Conservation (phyloP, 768 basidiomycete species). For the Lepiota brunneoincarnata region DNA sequence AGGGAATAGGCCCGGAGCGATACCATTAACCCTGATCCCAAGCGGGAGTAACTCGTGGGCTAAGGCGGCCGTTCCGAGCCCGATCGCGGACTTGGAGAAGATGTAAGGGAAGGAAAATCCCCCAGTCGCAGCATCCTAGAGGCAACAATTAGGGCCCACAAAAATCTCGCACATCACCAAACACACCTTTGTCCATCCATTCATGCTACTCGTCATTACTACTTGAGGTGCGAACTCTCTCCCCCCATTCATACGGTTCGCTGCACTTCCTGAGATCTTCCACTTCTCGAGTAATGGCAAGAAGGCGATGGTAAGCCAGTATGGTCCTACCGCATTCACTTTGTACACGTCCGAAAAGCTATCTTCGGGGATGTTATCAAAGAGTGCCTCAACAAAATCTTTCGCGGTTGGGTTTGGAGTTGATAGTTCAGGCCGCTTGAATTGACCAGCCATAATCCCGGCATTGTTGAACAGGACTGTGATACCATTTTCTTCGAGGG, state of each 20-base stretch:
- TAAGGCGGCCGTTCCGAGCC: conserved; percentile 41
- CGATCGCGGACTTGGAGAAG: conserved; percentile 46
- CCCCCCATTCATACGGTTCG: conserved; percentile 18
- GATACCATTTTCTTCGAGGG: conserved; percentile 31
- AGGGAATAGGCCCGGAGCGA: conserved; percentile 40
- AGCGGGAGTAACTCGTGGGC: conserved; percentile 47
- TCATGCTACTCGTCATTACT: conserved; percentile 51
- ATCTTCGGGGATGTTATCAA: conserved; percentile 34
- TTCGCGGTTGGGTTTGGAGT: conserved; percentile 25
- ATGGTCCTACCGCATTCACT: conserved; percentile 44
- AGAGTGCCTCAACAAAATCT: conserved; percentile 35
- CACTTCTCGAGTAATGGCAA: conserved; percentile 49
- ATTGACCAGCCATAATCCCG: conserved; percentile 30
- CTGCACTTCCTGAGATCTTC: conserved; percentile 24
- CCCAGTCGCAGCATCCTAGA: conserved; percentile 37
- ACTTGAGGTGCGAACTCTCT: conserved; percentile 43
- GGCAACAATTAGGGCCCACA: not conserved
- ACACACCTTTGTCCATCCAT: conserved; percentile 49
- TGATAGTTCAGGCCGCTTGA: conserved; percentile 22
- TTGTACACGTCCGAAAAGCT: conserved; percentile 32
- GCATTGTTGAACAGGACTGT: conserved; percentile 51
- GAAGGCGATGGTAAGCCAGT: conserved; percentile 58
- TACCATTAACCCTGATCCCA: conserved; percentile 47
- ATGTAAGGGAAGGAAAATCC: conserved; percentile 43
- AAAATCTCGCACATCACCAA: not conserved